Evolutionary conservation across 208 protist species (phyloP), one percentile per base, ranked within the genome.

Genomic region (Acanthamoeba sp.): DNA sequence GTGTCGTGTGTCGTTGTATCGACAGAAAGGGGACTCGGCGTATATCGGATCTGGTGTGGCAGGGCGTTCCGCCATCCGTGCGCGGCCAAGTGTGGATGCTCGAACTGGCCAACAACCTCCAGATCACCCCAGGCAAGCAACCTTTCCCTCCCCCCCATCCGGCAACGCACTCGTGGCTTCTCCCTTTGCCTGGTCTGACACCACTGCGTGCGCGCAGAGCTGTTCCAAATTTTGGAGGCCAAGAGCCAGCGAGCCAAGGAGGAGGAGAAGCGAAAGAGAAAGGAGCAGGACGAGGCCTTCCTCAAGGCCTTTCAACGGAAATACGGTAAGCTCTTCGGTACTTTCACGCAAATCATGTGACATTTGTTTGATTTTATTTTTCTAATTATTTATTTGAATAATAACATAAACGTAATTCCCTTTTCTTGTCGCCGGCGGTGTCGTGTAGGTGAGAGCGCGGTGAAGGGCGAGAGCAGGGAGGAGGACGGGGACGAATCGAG

Each of bases 1-100:
- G 34, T 73, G 64, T 73, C 48, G 5, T 52, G 48, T 52, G 48
- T 18, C 4, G 10, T 14, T n/a, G 14, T 0, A 40, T 55, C 22
- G 12, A 66, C 40, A 91, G 85, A 29, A 62, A 71, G 52, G 27
- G 34, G 16, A 50, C 85, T 16, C 48, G 85, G 32, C 45, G 57
- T 29, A 71, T 52, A 62, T 52, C 32, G 57, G 85, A 91, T 40
- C 24, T 91, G 32, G 38, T 91, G 36, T 91, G 85, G 85, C 85
- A 91, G 85, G 85, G 85, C 38, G 85, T 91, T 12, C 85, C 85
- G 6, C 85, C 85, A n/a, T 55, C 34, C 29, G 59, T 91, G 34
- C 45, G 85, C 24, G 36, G 55, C 18, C 34, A 71, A 22, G 55
- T 91, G 22, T 91, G 85, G 85, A 20, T 36, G 36, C 57, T 91